These are phyloP conservation scores for Juglanconis sp. DNA, from an alignment of 2,329 filamentous ascomycete genomes.

Conservation along the genomic window DNA sequence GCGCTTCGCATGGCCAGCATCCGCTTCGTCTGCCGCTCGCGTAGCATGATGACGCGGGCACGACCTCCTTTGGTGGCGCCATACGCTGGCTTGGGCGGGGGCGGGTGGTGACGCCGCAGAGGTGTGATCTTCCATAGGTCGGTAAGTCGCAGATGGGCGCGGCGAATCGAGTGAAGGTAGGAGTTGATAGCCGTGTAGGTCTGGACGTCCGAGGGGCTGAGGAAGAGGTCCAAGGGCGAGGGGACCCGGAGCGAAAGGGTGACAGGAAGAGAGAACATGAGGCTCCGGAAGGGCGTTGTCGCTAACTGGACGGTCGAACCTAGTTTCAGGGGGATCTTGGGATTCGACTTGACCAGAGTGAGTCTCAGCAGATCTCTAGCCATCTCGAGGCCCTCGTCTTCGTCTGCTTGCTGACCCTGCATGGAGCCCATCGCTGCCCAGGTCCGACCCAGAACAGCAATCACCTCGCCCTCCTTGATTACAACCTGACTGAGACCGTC, in stretches of 20 bases:
- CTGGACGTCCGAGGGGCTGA: slow-evolving; percentile 71
- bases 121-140: slow-evolving; percentile 83
- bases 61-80: slow-evolving; percentile 60
- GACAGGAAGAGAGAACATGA: slow-evolving; percentile 76
- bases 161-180: slow-evolving; percentile 80
- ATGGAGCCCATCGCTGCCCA: slow-evolving; percentile 78
- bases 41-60: slow-evolving; percentile 57
- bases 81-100: slow-evolving; percentile 62
- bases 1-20: slow-evolving; percentile 70
- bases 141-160: slow-evolving; percentile 80
- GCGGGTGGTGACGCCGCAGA: slow-evolving; percentile 72
- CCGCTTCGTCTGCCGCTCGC: slow-evolving; percentile 62
- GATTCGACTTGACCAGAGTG: slow-evolving; percentile 51
- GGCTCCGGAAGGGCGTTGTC: slow-evolving; percentile 67
- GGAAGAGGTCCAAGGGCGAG: slow-evolving; percentile 82
- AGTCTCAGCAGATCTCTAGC: slow-evolving; percentile 75
- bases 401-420: slow-evolving; percentile 66
- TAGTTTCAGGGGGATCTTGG: slow-evolving; percentile 35
- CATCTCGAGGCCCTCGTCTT: slow-evolving; percentile 79
- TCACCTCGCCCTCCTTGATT: slow-evolving; percentile 84
- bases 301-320: slow-evolving; percentile 37
- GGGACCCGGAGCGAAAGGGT: slow-evolving; percentile 68
- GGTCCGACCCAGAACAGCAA: slow-evolving; percentile 69
- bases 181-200: slow-evolving; percentile 82
- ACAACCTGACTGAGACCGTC: slow-evolving; percentile 60